These are phyloP conservation scores for Suillus weaverae DNA, from an alignment of 768 basidiomycete species.

Conservation along the genomic window DNA sequence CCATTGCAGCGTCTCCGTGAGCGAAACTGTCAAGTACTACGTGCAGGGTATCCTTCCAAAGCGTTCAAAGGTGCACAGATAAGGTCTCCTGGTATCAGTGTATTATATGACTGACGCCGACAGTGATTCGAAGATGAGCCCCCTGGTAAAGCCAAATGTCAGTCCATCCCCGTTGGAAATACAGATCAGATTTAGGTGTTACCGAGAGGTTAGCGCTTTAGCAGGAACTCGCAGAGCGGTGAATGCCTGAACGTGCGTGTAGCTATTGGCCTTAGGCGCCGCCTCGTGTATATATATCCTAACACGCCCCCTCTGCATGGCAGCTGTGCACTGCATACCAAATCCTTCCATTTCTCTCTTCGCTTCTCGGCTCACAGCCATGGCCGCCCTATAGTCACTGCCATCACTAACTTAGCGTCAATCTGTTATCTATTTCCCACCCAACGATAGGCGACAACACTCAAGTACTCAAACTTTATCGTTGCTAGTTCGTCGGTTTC, in stretches of 20 bases:
- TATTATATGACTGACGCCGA: neutral
- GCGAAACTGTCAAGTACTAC: neutral
- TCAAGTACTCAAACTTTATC: no score
- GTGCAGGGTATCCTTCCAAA: neutral
- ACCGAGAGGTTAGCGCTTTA: no score
- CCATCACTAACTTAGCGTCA: neutral
- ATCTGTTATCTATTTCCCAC: neutral
- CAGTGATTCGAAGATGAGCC: neutral
- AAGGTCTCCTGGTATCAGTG: neutral
- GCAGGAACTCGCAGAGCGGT: no score
- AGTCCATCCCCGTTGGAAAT: no score
- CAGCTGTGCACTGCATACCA: no score
- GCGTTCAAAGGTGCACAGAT: neutral
- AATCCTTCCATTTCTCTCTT: neutral
- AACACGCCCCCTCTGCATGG: no score
- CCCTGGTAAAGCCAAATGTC: neutral
- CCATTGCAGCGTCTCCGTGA: neutral
- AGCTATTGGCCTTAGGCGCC: no score
- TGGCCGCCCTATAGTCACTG: no score
- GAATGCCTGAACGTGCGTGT: no score
- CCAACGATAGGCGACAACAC: neutral
- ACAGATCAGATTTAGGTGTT: no score
- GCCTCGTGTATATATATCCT: no score
- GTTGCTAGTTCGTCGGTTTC: neutral
- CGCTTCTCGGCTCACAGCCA: neutral